Percentiles rank a stretch among this genome's conserved stretches.
phyloP scores from a whole-genome alignment of 2,329 filamentous ascomycete species.

The Achaetomium macrosporum region DNA sequence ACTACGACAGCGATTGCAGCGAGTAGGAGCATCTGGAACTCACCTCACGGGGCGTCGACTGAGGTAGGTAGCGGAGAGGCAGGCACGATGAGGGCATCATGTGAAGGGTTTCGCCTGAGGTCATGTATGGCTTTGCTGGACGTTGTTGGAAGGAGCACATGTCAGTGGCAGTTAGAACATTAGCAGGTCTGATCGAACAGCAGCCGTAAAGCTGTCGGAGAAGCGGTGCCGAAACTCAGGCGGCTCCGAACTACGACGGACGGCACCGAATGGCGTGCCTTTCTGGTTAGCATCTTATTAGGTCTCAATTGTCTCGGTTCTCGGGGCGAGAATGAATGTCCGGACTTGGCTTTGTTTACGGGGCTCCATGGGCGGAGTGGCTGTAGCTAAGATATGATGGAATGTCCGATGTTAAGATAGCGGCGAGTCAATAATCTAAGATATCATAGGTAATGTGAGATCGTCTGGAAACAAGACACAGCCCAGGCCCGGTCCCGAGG shows the following conservation, averaged over 20 bases:
- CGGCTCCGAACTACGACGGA: background rate
- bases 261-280: background rate
- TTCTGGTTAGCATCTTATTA: too few relatives aligned
- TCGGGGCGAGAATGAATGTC: too few relatives aligned
- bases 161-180: too few relatives aligned
- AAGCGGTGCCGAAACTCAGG: background rate
- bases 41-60: background rate
- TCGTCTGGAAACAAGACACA: background rate
- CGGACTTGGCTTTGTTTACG: too few relatives aligned
- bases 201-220: too few relatives aligned
- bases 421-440: too few relatives aligned
- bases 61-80: background rate
- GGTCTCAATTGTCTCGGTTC: too few relatives aligned
- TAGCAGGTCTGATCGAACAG: too few relatives aligned
- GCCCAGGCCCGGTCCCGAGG: background rate
- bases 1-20: constrained; percentile 1
- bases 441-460: too few relatives aligned
- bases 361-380: too few relatives aligned
- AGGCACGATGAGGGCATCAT: background rate
- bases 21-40: constrained; percentile 9
- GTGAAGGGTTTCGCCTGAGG: background rate
- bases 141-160: background rate
- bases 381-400: too few relatives aligned
- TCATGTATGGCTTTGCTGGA: background rate
- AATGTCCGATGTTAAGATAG: too few relatives aligned